Conservation (phyloP, 495 filamentous ascomycete genomes). For the Hypoxylon perforatum region DNA sequence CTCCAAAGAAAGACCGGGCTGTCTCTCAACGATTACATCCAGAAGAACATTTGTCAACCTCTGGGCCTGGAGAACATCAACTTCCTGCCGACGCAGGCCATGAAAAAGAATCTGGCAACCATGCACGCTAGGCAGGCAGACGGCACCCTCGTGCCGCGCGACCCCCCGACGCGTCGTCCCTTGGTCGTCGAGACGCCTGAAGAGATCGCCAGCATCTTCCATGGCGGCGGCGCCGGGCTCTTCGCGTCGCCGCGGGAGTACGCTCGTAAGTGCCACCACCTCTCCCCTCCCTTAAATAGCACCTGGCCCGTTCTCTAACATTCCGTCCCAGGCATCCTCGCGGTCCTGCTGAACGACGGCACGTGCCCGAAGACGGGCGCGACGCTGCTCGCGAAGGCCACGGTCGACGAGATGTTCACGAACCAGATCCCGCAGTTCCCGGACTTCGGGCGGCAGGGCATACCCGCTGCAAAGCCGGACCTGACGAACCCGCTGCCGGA, state of each 20-base stretch:
- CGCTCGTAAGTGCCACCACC: constrained; percentile 54
- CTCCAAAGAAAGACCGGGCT: constrained; percentile 60
- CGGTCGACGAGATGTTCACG: constrained; percentile 68
- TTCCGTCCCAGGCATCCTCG: constrained; percentile 40
- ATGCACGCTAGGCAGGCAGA: constrained; percentile 60
- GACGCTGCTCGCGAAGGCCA: constrained; percentile 59
- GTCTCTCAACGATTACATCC: constrained; percentile 66
- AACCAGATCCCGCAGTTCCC: constrained; percentile 70
- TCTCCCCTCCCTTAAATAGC: background rate
- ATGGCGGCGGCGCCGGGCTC: constrained; percentile 67
- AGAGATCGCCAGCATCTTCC: constrained; percentile 50
- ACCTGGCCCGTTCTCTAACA: background rate
- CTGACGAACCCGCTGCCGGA: constrained; percentile 58
- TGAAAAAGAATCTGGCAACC: constrained; percentile 61
- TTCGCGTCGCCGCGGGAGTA: constrained; percentile 68
- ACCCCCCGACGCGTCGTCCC: constrained; percentile 60
- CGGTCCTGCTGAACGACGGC: constrained; percentile 63
- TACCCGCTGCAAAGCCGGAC: constrained; percentile 62
- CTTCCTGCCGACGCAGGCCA: constrained; percentile 64
- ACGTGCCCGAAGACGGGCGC: constrained; percentile 58
- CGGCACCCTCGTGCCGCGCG: constrained; percentile 53
- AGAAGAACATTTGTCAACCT: constrained; percentile 66
- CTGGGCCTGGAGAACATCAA: constrained; percentile 63
- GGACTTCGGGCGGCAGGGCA: constrained; percentile 56
- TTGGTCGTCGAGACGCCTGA: constrained; percentile 51